Evolutionary conservation across 768 basidiomycete species (phyloP).

Genomic region (Nidularia sp.): DNA sequence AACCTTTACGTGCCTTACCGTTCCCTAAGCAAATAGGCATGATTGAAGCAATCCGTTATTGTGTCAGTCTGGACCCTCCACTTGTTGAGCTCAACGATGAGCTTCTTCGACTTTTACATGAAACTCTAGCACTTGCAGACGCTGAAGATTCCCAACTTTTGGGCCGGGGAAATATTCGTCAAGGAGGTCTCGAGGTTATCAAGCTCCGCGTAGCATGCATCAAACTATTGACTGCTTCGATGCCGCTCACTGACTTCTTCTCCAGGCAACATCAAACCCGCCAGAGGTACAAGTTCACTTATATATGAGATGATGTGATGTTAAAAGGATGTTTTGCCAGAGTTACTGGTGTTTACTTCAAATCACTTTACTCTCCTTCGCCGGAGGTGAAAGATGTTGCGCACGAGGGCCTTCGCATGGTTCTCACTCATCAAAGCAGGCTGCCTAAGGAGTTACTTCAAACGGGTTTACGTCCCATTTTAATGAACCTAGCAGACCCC

Average conservation of each 20-base stretch:
- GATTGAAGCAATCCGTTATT: constrained; percentile 95
- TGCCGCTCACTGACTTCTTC: constrained; percentile 94
- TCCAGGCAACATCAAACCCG: constrained; percentile 79
- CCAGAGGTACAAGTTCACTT: constrained; percentile 55
- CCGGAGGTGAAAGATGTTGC: constrained; percentile 93
- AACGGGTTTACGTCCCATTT: constrained; percentile 90
- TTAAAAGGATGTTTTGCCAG: constrained; percentile 38
- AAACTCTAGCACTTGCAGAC: constrained; percentile 92
- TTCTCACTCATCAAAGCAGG: constrained; percentile 84
- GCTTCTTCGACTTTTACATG: constrained; percentile 84
- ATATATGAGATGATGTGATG: not conserved
- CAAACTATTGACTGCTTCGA: constrained; percentile 87
- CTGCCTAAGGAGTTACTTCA: constrained; percentile 94
- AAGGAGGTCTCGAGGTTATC: constrained; percentile 75
- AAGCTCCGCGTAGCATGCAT: constrained; percentile 94
- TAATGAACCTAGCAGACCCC: constrained; percentile 97
- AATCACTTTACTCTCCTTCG: constrained; percentile 90
- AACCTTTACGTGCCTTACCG: constrained; percentile 91
- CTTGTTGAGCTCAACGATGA: constrained; percentile 92
- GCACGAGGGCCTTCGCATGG: constrained; percentile 87
- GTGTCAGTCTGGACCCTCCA: constrained; percentile 84
- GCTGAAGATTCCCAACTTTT: constrained; percentile 86
- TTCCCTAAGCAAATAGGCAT: constrained; percentile 96
- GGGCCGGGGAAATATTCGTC: constrained; percentile 70
- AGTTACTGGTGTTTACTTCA: constrained; percentile 95